Conservation (phyloP, 78 protist genomes). For the Guillardia theta region DNA sequence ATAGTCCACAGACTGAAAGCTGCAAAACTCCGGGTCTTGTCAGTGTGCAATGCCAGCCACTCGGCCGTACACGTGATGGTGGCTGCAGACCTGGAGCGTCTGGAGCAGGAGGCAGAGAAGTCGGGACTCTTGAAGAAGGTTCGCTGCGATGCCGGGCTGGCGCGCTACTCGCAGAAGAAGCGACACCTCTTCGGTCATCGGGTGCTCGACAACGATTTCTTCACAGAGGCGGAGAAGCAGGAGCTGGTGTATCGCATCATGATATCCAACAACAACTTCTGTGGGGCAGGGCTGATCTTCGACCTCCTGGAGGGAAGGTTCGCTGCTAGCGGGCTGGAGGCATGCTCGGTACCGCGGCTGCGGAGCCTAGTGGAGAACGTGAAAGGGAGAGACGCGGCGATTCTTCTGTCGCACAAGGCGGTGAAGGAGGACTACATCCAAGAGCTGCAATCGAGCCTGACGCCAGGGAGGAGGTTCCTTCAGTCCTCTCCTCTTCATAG, state of each 20-base stretch:
- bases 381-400: no score
- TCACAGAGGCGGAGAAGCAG: not conserved
- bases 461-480: no score
- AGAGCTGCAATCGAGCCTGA: no score
- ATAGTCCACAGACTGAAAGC: not conserved
- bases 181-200: not conserved
- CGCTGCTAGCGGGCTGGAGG: no score
- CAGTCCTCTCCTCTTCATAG: no score
- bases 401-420: no score
- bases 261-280: not conserved
- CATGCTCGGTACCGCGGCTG: no score
- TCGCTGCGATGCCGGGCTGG: not conserved
- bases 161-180: not conserved
- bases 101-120: constrained; percentile 13
- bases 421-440: no score
- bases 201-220: not conserved
- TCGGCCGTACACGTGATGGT: not conserved
- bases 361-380: no score
- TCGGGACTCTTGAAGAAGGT: not conserved
- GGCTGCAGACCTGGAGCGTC: not conserved
- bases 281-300: no score
- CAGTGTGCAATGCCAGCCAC: not conserved
- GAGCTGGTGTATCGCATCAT: constrained; percentile 1
- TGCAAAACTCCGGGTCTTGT: not conserved
- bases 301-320: no score